Conservation (phyloP, 1,139 yeast genomes). For the Hyphopichia khmerensis region DNA sequence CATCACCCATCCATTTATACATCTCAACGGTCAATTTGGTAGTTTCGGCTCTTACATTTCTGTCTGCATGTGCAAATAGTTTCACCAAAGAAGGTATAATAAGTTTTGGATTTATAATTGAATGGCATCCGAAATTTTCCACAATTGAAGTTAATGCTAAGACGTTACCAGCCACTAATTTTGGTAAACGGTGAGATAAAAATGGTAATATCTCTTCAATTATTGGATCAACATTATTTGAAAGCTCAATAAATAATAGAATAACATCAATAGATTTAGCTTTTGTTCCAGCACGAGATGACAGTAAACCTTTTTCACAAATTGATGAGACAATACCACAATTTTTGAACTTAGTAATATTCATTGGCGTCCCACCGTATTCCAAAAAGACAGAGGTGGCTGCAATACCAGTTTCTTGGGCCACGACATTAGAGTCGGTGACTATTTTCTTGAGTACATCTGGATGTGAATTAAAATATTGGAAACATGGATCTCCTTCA, state of each 20-base stretch:
- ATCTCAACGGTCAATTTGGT: slow-evolving; percentile 67
- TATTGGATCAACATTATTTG: slow-evolving; percentile 61
- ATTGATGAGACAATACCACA: slow-evolving; percentile 53
- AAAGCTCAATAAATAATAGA: slow-evolving; percentile 58
- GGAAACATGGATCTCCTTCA: slow-evolving; percentile 56
- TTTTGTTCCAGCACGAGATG: slow-evolving; percentile 76
- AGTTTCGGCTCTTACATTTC: slow-evolving; percentile 80
- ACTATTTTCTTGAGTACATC: slow-evolving; percentile 58
- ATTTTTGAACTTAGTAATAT: slow-evolving; percentile 36
- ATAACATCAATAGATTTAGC: slow-evolving; percentile 63
- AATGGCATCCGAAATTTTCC: slow-evolving; percentile 65
- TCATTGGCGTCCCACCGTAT: slow-evolving; percentile 49
- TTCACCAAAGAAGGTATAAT: slow-evolving; percentile 62
- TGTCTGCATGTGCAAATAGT: slow-evolving; percentile 84
- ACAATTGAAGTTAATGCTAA: slow-evolving; percentile 57
- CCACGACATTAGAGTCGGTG: slow-evolving; percentile 83
- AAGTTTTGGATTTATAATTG: slow-evolving; percentile 57
- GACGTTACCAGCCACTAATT: slow-evolving; percentile 70
- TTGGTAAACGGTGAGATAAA: slow-evolving; percentile 67
- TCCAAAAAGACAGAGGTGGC: slow-evolving; percentile 58
- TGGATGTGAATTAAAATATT: slow-evolving; percentile 46
- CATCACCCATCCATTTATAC: slow-evolving; percentile 74
- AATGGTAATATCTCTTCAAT: slow-evolving; percentile 68
- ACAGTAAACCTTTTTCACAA: slow-evolving; percentile 77
- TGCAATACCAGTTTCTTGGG: slow-evolving; percentile 79